Conservation (phyloP, 1,139 yeast species). For the Geotrichum fermentans region DNA sequence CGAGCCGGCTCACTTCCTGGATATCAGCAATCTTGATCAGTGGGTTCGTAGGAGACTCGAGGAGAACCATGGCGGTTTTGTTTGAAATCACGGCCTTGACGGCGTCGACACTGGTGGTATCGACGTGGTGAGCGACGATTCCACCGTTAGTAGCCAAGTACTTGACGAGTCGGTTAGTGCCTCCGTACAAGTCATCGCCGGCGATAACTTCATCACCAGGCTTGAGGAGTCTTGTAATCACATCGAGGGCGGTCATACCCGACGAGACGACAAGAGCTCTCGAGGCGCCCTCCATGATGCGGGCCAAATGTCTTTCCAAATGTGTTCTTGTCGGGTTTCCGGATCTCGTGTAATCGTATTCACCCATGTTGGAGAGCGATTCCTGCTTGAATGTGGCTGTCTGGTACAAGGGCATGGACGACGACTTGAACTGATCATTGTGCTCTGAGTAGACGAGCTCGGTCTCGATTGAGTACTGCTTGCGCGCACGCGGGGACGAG, state of each 20-base stretch:
- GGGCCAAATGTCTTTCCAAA: slow-evolving; percentile 69
- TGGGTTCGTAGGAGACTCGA: slow-evolving; percentile 92
- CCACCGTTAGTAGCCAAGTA: slow-evolving; percentile 65
- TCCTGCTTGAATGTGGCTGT: slow-evolving; percentile 89
- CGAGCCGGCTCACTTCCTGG: slow-evolving; percentile 56
- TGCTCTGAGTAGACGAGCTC: slow-evolving; percentile 65
- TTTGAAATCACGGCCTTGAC: slow-evolving; percentile 43
- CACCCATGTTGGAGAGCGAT: slow-evolving; percentile 70
- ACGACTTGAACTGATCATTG: slow-evolving; percentile 71
- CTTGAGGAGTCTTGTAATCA: slow-evolving; percentile 62
- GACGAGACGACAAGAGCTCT: slow-evolving; percentile 77
- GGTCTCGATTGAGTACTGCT: slow-evolving; percentile 51
- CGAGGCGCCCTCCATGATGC: slow-evolving; percentile 62
- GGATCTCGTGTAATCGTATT: slow-evolving; percentile 87
- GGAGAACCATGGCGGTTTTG: slow-evolving; percentile 66
- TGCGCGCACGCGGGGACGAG: slow-evolving; percentile 33
- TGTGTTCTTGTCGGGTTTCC: slow-evolving; percentile 90
- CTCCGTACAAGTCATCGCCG: slow-evolving; percentile 91
- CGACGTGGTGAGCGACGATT: slow-evolving; percentile 67
- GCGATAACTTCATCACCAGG: slow-evolving; percentile 86
- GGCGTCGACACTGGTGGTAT: slow-evolving; percentile 66
- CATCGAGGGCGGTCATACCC: slow-evolving; percentile 91
- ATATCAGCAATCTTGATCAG: slow-evolving; percentile 82
- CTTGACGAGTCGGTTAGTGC: slow-evolving; percentile 79
- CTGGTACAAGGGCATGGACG: slow-evolving; percentile 85